phyloP scores from a whole-genome alignment of 495 filamentous ascomycete genomes.

The Rostrohypoxylon terebratum region DNA sequence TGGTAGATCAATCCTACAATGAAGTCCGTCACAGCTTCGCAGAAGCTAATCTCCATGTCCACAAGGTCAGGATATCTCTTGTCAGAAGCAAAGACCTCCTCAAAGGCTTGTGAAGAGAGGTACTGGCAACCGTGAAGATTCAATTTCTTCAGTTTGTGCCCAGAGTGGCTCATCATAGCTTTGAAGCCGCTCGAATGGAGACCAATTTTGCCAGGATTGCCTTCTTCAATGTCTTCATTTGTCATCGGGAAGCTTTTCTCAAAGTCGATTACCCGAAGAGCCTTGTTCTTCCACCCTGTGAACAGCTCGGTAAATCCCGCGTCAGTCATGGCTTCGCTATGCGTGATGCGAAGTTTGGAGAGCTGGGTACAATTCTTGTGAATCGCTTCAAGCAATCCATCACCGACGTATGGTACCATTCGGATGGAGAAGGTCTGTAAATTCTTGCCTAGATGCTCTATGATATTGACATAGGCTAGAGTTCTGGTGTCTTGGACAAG shows the following conservation, averaged over 20 bases:
- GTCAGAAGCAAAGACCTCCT: slow-evolving; percentile 71
- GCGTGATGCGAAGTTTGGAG: slow-evolving; percentile 78
- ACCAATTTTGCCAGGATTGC: slow-evolving; percentile 74
- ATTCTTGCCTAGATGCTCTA: slow-evolving; percentile 67
- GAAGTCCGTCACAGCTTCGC: slow-evolving; percentile 77
- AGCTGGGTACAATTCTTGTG: slow-evolving; percentile 75
- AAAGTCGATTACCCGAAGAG: slow-evolving; percentile 75
- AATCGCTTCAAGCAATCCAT: slow-evolving; percentile 71
- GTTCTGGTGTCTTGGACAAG: slow-evolving; percentile 67
- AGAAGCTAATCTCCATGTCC: slow-evolving; percentile 83
- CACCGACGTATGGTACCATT: slow-evolving; percentile 66
- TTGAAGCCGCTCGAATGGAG: slow-evolving; percentile 78
- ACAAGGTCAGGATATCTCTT: slow-evolving; percentile 72
- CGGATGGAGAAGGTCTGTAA: slow-evolving; percentile 80
- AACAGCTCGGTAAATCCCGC: slow-evolving; percentile 77
- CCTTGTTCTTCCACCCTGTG: slow-evolving; percentile 75
- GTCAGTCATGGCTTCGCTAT: slow-evolving; percentile 80
- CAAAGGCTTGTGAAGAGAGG: slow-evolving; percentile 74
- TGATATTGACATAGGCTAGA: slow-evolving; percentile 67
- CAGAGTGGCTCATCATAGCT: slow-evolving; percentile 88
- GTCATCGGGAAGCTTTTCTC: slow-evolving; percentile 80
- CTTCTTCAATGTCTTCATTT: slow-evolving; percentile 62
- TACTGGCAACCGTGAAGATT: slow-evolving; percentile 84
- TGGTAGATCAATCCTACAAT: slow-evolving; percentile 79
- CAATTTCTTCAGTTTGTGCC: slow-evolving; percentile 67